Evolutionary conservation across 768 basidiomycete genomes (phyloP).

Genomic region (Termitomyces sp.): DNA sequence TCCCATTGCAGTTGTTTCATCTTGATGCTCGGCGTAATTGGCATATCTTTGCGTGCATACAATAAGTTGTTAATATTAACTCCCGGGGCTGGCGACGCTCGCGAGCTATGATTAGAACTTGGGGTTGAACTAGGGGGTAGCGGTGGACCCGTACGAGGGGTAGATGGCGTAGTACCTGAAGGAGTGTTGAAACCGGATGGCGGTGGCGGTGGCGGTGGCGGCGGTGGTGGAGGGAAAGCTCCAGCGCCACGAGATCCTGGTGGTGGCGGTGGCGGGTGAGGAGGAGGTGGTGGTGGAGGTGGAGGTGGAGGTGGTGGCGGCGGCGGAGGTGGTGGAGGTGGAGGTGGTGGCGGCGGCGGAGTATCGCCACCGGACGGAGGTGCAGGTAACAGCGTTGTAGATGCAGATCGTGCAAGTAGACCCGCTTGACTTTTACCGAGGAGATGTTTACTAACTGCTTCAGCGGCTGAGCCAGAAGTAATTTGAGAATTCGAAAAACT

Average conservation of each 20-base stretch:
- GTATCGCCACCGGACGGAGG: constrained; percentile 19
- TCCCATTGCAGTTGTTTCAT: constrained; percentile 99
- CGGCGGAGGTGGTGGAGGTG: neutral
- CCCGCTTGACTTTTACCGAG: constrained; percentile 40
- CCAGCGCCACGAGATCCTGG: constrained; percentile 17
- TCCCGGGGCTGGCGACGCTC: constrained; percentile 56
- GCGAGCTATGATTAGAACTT: constrained; percentile 30
- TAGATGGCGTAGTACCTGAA: constrained; percentile 17
- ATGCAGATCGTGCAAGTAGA: constrained; percentile 30
- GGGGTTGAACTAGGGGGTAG: constrained; percentile 31
- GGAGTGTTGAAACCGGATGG: constrained; percentile 20
- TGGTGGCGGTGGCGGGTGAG: constrained; percentile 14
- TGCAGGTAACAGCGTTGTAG: constrained; percentile 17
- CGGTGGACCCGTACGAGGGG: constrained; percentile 22
- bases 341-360: neutral
- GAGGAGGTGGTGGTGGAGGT: neutral
- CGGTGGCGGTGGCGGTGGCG: constrained; percentile 30
- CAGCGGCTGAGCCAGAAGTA: constrained; percentile 47
- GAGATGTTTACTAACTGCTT: constrained; percentile 58
- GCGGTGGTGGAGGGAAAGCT: constrained; percentile 28
- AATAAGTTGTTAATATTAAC: constrained; percentile 51
- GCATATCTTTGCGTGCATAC: constrained; percentile 76
- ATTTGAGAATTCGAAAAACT: constrained; percentile 37
- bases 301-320: neutral
- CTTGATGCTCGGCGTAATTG: constrained; percentile 79